These are phyloP conservation scores for Brasenia schreberi DNA, from an alignment of 164 flowering plant species.

Conservation along the genomic window DNA sequence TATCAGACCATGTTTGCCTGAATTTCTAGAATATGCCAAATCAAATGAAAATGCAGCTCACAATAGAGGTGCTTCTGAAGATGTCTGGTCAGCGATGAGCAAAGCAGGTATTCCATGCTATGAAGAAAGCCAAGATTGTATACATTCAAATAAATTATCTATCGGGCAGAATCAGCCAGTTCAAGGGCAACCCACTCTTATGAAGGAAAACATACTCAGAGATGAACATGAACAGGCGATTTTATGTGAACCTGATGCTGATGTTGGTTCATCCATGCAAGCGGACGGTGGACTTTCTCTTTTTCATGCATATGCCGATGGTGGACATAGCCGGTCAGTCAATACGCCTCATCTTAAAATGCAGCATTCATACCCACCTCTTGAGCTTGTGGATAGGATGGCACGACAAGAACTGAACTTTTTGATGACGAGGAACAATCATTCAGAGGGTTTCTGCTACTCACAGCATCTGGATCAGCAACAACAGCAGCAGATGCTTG, in stretches of 20 bases:
- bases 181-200: conserved; percentile 14
- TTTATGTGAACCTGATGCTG: conserved; percentile 14
- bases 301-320: conserved; percentile 32
- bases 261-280: conserved; percentile 9
- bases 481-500: conserved; percentile 23
- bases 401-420: conserved; percentile 30
- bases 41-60: conserved; percentile 13
- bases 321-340: conserved; percentile 33
- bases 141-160: conserved; percentile 25
- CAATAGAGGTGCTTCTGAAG: conserved; percentile 19
- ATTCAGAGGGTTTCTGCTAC: conserved; percentile 27
- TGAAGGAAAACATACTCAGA: conserved; percentile 25
- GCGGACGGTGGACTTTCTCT: conserved; percentile 16
- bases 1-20: conserved; percentile 14
- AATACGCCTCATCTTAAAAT: conserved; percentile 27
- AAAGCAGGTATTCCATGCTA: conserved; percentile 24
- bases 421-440: conserved; percentile 18
- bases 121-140: conserved; percentile 22
- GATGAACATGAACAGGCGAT: conserved; percentile 16
- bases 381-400: conserved; percentile 14
- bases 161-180: conserved; percentile 18
- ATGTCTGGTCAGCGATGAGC: conserved; percentile 32
- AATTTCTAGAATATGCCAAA: conserved; percentile 17
- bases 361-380: conserved; percentile 20
- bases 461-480: conserved; percentile 35